phyloP scores from a whole-genome alignment of 345 rosid species.

The Laguncularia racemosa region DNA sequence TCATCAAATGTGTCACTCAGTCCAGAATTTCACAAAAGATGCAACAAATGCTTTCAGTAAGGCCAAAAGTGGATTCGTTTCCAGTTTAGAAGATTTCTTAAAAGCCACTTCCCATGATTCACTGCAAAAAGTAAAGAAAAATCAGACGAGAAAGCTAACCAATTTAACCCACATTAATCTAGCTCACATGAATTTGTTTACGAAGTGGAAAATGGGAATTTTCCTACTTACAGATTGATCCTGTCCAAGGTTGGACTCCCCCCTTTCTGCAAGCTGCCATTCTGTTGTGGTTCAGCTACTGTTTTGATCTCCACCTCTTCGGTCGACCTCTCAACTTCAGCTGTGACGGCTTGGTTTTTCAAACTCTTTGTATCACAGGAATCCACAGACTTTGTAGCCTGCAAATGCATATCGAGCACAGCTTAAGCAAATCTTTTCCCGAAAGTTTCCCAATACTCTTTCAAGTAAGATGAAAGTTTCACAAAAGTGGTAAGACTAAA shows the following conservation, averaged over 20 bases:
- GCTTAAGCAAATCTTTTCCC: not conserved
- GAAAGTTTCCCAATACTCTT: too few relatives aligned
- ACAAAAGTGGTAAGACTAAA: too few relatives aligned
- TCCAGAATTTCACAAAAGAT: conserved; percentile 74
- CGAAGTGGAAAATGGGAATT: not conserved
- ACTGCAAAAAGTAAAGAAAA: conserved; percentile 28
- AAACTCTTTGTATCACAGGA: conserved; percentile 7
- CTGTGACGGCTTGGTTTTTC: conserved; percentile 5
- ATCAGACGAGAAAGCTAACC: not conserved
- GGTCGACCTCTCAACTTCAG: conserved; percentile 10
- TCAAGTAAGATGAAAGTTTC: too few relatives aligned
- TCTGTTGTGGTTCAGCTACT: conserved; percentile 20
- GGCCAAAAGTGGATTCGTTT: conserved; percentile 40
- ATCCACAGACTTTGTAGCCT: conserved; percentile 30
- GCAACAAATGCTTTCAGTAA: conserved; percentile 44
- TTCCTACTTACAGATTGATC: conserved; percentile 59
- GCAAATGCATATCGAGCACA: conserved; percentile 9
- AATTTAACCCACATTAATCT: too few relatives aligned
- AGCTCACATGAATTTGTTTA: not conserved
- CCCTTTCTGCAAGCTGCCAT: conserved; percentile 23
- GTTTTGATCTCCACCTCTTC: conserved; percentile 13
- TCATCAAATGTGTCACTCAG: conserved; percentile 26
- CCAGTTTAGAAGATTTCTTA: conserved; percentile 15
- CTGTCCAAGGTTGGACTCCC: conserved; percentile 49
- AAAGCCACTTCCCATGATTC: conserved; percentile 63